These are phyloP conservation scores for Pythium periplocum DNA, from an alignment of 352 stramenopile species.

Conservation along the genomic window DNA sequence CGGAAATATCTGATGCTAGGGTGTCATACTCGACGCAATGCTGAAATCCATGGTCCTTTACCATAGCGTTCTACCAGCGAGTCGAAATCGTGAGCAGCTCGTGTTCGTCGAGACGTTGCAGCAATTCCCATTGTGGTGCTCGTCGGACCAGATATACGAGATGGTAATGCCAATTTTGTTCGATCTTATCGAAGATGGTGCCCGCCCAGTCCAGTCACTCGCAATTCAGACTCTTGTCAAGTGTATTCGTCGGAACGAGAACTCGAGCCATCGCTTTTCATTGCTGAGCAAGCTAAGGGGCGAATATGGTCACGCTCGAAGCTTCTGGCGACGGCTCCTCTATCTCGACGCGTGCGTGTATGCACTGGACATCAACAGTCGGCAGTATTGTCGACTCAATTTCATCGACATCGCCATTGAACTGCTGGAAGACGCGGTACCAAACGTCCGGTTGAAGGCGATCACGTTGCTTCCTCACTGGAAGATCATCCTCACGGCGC, in stretches of 20 bases:
- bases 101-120: constrained; percentile 58
- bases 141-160: constrained; percentile 61
- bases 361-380: constrained; percentile 59
- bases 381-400: constrained; percentile 68
- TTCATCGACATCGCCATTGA: constrained; percentile 76
- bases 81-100: constrained; percentile 66
- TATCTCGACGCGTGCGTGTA: constrained; percentile 68
- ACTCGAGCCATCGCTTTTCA: constrained; percentile 59
- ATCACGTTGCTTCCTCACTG: constrained; percentile 56
- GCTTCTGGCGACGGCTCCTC: constrained; percentile 70
- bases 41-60: constrained; percentile 74
- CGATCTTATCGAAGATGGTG: constrained; percentile 71
- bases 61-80: constrained; percentile 55
- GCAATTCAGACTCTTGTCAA: constrained; percentile 60
- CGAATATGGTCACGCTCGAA: constrained; percentile 69
- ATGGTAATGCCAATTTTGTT: constrained; percentile 75
- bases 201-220: constrained; percentile 63
- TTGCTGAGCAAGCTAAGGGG: constrained; percentile 59
- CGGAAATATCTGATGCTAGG: too few relatives aligned
- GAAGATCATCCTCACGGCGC: constrained; percentile 46
- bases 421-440: constrained; percentile 62
- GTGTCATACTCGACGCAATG: constrained; percentile 37
- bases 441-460: constrained; percentile 75
- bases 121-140: constrained; percentile 51
- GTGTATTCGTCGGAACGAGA: constrained; percentile 66